phyloP scores from a whole-genome alignment of 768 basidiomycete species.

The Leccinellum albellum region DNA sequence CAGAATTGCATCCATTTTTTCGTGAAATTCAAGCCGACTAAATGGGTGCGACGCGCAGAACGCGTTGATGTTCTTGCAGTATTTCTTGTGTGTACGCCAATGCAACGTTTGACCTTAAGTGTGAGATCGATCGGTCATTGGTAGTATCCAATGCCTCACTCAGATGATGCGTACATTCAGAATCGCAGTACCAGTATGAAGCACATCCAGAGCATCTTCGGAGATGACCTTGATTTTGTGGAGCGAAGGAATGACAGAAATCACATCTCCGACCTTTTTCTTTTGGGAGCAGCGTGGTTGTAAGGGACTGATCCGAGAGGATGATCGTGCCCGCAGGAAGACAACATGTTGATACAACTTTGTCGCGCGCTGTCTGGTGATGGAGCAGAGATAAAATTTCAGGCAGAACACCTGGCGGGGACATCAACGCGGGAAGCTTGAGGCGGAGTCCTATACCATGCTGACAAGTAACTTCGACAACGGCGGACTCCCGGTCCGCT shows the following conservation, averaged over 20 bases:
- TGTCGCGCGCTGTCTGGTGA: constrained; percentile 48
- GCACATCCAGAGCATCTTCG: constrained; percentile 64
- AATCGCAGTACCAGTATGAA: constrained; percentile 70
- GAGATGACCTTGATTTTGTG: constrained; percentile 32
- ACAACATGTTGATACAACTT: constrained; percentile 40
- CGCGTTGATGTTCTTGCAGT: constrained; percentile 58
- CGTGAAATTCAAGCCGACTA: constrained; percentile 47
- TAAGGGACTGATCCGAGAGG: constrained; percentile 42
- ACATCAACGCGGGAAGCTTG: constrained; percentile 1
- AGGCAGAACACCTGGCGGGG: constrained; percentile 6
- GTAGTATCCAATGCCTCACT: constrained; percentile 1
- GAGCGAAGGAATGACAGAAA: constrained; percentile 44
- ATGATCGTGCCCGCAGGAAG: constrained; percentile 49
- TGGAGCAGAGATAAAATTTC: constrained; percentile 32
- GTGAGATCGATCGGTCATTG: constrained; percentile 8
- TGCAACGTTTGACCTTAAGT: constrained; percentile 60
- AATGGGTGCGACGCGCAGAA: constrained; percentile 46
- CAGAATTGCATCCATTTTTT: constrained; percentile 58
- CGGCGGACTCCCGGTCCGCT: not conserved
- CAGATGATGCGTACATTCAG: constrained; percentile 46
- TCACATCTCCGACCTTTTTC: constrained; percentile 71
- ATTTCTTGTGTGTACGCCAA: constrained; percentile 63
- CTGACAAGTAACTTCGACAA: not conserved
- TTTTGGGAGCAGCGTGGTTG: constrained; percentile 45
- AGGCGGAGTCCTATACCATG: not conserved